These are phyloP conservation scores for Stylosanthes scabra DNA, from an alignment of 331 rosid genomes.

Conservation along the genomic window DNA sequence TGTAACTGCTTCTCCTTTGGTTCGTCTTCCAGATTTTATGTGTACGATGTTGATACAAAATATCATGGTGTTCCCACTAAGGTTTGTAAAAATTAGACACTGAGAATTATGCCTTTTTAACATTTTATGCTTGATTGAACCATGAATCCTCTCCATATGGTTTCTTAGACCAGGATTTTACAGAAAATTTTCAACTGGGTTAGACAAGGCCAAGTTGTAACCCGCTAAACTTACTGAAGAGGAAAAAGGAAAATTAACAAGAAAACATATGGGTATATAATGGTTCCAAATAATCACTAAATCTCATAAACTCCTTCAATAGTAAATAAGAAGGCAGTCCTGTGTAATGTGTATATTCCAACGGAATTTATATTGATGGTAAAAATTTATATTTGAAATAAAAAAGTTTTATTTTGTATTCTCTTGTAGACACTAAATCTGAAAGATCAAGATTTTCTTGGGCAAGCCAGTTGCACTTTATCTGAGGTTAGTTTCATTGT, in stretches of 20 bases:
- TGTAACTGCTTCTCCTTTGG: slow-evolving; percentile 15
- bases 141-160: slow-evolving; percentile 4
- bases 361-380: no score
- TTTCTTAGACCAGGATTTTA: slow-evolving; percentile 1
- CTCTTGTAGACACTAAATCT: slow-evolving; percentile 62
- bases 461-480: slow-evolving; percentile 71
- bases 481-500: slow-evolving; percentile 67
- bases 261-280: no score
- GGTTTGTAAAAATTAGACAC: slow-evolving; percentile 51
- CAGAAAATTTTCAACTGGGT: not conserved
- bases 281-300: no score
- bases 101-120: slow-evolving; percentile 1
- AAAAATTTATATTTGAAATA: no score
- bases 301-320: not conserved
- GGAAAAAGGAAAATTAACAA: no score
- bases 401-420: not conserved
- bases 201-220: not conserved
- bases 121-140: slow-evolving; percentile 1
- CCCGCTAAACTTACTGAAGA: no score
- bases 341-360: no score
- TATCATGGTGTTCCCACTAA: slow-evolving; percentile 62
- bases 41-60: slow-evolving; percentile 82
- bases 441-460: slow-evolving; percentile 86
- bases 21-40: slow-evolving; percentile 60
- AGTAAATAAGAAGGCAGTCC: no score